Conservation (phyloP, 1,139 yeast species). For the Nakaseomyces nivariensis region DNA sequence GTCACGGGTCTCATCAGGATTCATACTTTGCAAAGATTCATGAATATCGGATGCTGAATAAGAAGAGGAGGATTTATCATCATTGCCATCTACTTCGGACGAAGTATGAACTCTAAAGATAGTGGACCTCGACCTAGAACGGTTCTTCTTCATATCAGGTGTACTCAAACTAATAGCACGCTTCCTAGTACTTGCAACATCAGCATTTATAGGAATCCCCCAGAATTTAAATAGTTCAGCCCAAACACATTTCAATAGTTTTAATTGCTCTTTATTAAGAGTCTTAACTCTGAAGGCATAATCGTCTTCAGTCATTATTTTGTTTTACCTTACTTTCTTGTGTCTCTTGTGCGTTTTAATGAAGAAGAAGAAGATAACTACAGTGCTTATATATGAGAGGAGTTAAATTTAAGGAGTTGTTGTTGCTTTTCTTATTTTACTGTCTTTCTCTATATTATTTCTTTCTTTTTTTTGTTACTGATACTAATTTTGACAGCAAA, state of each 20-base stretch:
- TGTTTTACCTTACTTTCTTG: constrained; percentile 5
- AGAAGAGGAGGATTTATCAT: background rate
- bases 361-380: too few species aligned
- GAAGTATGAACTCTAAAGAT: background rate
- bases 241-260: constrained; percentile 61
- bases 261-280: constrained; percentile 1
- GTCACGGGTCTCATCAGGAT: constrained; percentile 36
- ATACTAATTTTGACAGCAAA: too few species aligned
- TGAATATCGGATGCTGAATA: constrained; percentile 12
- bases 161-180: background rate
- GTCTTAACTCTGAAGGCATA: background rate
- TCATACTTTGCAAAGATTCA: constrained; percentile 32
- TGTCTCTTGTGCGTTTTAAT: too few species aligned
- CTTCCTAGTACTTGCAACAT: constrained; percentile 11
- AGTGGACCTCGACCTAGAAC: constrained; percentile 45
- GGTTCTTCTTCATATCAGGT: background rate
- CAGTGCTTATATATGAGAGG: too few species aligned
- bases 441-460: too few species aligned
- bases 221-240: constrained; percentile 48
- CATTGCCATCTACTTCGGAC: constrained; percentile 4
- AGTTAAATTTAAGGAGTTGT: too few species aligned
- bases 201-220: constrained; percentile 43
- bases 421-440: too few species aligned
- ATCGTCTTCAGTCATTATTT: background rate
- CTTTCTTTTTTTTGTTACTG: too few species aligned